Evolutionary conservation across 2,329 filamentous ascomycete genomes (phyloP).

Genomic region (Ophiosphaerella herpotricha): DNA sequence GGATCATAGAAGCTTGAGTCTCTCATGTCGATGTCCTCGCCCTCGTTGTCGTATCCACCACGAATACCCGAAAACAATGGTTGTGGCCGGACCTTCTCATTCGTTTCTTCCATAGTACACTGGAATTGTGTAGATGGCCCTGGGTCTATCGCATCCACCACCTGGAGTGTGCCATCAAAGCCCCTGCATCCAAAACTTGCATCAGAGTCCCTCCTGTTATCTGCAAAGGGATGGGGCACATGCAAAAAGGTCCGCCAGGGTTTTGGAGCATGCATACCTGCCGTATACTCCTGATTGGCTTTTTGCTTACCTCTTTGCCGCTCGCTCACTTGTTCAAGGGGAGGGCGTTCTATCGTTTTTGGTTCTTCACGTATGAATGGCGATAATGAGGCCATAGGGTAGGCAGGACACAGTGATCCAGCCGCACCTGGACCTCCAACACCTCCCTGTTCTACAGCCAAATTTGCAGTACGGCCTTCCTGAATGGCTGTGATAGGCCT

Average conservation of each 20-base stretch:
- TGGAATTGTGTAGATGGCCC: neutral
- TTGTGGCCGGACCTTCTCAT: slow-evolving; percentile 4
- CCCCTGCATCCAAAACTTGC: slow-evolving; percentile 30
- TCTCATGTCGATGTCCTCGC: neutral
- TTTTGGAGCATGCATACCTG: neutral
- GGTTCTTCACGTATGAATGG: neutral
- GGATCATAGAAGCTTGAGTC: slow-evolving; percentile 21
- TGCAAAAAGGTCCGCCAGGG: neutral
- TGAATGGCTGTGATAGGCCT: slow-evolving; percentile 13
- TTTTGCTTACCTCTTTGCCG: slow-evolving; percentile 6
- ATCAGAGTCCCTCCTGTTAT: slow-evolving; percentile 18
- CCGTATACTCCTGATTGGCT: neutral
- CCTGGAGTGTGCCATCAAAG: neutral
- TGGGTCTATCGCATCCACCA: slow-evolving; percentile 1
- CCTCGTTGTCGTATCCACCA: neutral
- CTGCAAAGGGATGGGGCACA: neutral
- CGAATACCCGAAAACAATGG: slow-evolving; percentile 11
- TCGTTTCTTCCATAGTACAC: neutral
- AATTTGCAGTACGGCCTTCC: slow-evolving; percentile 10
- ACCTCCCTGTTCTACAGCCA: slow-evolving; percentile 16
- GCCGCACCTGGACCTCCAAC: slow-evolving; percentile 19
- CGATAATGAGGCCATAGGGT: neutral
- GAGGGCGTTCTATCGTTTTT: neutral
- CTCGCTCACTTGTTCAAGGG: neutral
- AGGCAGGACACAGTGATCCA: no score